Conservation (phyloP, 257 asterid species). For the Solanum virginianum region DNA sequence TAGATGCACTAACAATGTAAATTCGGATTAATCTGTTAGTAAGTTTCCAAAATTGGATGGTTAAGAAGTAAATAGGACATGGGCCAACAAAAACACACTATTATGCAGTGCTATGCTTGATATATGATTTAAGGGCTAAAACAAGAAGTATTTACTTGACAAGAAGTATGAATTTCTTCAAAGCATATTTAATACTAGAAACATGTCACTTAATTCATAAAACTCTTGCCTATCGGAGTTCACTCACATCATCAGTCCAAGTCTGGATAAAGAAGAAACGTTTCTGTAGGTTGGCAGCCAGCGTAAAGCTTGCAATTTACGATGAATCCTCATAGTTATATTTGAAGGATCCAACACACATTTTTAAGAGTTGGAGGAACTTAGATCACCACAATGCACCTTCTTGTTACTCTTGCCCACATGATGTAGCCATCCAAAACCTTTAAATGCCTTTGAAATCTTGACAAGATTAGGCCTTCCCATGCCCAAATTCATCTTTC, state of each 20-base stretch:
- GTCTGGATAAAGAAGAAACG: background rate
- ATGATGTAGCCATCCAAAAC: constrained; percentile 78
- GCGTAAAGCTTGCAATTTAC: background rate
- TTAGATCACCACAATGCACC: constrained; percentile 53
- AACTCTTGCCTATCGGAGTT: background rate
- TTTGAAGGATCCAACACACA: background rate
- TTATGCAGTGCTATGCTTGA: background rate
- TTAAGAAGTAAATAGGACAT: background rate
- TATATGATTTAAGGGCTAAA: background rate
- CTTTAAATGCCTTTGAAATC: constrained; percentile 73
- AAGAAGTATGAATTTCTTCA: background rate
- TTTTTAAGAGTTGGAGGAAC: background rate
- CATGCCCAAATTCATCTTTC: constrained; percentile 73
- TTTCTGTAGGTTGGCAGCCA: background rate
- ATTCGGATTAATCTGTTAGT: background rate
- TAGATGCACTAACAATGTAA: too few species aligned
- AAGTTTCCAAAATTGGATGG: background rate
- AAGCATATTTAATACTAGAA: background rate
- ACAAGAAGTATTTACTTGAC: background rate
- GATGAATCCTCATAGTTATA: background rate
- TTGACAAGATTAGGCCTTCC: constrained; percentile 63
- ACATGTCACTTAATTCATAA: background rate
- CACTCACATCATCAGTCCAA: background rate
- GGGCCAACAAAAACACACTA: background rate
- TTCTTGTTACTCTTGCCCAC: constrained; percentile 54